Evolutionary conservation across 768 basidiomycete species (phyloP).

Genomic region (Xerocomus spinulosus): DNA sequence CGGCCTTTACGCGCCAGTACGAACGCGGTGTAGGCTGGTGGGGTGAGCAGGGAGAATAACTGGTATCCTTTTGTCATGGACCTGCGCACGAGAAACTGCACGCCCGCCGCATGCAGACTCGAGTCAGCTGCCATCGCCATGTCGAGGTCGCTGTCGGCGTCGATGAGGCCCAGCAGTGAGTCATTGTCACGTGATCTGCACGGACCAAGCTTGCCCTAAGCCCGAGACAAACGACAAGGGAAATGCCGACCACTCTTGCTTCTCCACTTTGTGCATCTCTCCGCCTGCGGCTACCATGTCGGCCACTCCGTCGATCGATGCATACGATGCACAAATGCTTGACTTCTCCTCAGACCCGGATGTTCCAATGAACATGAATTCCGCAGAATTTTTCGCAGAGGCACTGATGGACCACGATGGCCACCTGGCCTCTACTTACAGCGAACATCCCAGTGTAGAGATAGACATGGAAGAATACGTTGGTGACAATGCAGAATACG

Average conservation of each 20-base stretch:
- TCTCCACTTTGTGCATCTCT: slow-evolving; percentile 14
- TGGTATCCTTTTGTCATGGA: slow-evolving; percentile 68
- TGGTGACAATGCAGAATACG: slow-evolving; percentile 47
- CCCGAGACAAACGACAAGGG: slow-evolving; percentile 1
- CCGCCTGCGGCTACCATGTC: slow-evolving; percentile 21
- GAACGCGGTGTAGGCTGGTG: slow-evolving; percentile 55
- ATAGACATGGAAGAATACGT: slow-evolving; percentile 62
- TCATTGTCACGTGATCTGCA: slow-evolving; percentile 27
- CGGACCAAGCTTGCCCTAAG: slow-evolving; percentile 32
- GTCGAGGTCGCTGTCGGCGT: slow-evolving; percentile 5
- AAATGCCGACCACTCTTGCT: slow-evolving; percentile 15
- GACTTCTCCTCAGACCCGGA: slow-evolving; percentile 56
- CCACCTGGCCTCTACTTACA: slow-evolving; percentile 26
- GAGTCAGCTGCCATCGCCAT: slow-evolving; percentile 13
- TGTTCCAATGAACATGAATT: slow-evolving; percentile 51
- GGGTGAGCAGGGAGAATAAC: slow-evolving; percentile 55
- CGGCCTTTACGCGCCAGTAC: slow-evolving; percentile 52
- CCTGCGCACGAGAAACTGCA: slow-evolving; percentile 61
- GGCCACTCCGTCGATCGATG: slow-evolving; percentile 36
- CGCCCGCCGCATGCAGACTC: slow-evolving; percentile 45
- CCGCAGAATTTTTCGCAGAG: slow-evolving; percentile 49
- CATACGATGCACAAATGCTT: slow-evolving; percentile 61
- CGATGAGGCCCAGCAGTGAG: background rate
- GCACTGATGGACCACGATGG: slow-evolving; percentile 58
- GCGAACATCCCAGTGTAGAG: slow-evolving; percentile 46